Conservation (phyloP, 768 basidiomycete genomes). For the Collybia sp. region DNA sequence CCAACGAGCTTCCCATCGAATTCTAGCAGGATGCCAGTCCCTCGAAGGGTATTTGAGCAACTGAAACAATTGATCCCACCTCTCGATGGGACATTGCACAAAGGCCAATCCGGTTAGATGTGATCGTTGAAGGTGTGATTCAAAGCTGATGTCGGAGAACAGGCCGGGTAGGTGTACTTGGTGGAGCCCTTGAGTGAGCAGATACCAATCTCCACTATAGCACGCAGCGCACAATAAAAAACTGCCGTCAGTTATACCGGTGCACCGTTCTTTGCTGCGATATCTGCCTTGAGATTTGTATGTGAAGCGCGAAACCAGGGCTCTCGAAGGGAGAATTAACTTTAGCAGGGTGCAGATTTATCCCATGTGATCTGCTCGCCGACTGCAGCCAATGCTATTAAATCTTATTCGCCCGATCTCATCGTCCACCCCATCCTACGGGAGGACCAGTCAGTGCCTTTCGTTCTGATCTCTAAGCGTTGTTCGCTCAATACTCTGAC, state of each 20-base stretch:
- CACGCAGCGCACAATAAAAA: neutral
- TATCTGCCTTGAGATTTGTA: slow-evolving; percentile 85
- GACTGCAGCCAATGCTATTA: slow-evolving; percentile 87
- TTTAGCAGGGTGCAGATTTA: slow-evolving; percentile 79
- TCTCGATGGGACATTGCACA: slow-evolving; percentile 82
- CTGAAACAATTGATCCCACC: slow-evolving; percentile 87
- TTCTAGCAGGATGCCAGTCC: slow-evolving; percentile 48
- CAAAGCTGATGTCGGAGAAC: neutral
- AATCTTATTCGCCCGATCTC: slow-evolving; percentile 93
- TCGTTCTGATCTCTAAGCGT: neutral
- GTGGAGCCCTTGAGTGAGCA: slow-evolving; percentile 87
- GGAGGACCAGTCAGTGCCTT: slow-evolving; percentile 49
- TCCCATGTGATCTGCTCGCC: slow-evolving; percentile 98
- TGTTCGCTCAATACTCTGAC: neutral
- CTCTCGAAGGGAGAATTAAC: neutral
- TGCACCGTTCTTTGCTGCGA: slow-evolving; percentile 93
- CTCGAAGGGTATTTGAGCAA: slow-evolving; percentile 59
- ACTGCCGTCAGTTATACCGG: slow-evolving; percentile 83
- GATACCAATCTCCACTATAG: neutral
- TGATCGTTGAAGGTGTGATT: too few species aligned
- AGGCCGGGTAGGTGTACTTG: slow-evolving; percentile 91
- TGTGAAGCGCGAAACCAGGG: slow-evolving; percentile 13
- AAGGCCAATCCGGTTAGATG: slow-evolving; percentile 82
- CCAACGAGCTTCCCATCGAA: neutral
- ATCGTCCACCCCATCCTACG: slow-evolving; percentile 94